These are phyloP conservation scores for Colletotrichum australisinense DNA, from an alignment of 2,329 filamentous ascomycete species.

Conservation along the genomic window DNA sequence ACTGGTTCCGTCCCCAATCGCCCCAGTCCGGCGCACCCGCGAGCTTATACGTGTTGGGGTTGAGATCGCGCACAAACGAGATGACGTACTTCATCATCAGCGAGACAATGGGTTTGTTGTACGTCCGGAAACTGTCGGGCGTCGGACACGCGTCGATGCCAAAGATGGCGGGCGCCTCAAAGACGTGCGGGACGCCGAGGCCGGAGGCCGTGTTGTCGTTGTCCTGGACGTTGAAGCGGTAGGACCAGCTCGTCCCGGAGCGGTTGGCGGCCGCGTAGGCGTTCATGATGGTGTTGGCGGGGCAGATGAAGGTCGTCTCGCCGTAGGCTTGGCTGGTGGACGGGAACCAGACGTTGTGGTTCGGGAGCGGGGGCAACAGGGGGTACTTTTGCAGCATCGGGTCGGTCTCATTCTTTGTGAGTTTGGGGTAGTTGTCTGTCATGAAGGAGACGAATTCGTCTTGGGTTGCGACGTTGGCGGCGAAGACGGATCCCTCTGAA, in stretches of 20 bases:
- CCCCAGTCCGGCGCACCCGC: slow-evolving; percentile 53
- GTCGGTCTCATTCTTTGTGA: slow-evolving; percentile 49
- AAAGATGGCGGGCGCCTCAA: slow-evolving; percentile 60
- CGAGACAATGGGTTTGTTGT: slow-evolving; percentile 57
- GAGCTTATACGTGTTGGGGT: slow-evolving; percentile 54
- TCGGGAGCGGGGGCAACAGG: slow-evolving; percentile 45
- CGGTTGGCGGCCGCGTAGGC: slow-evolving; percentile 40
- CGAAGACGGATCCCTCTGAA: slow-evolving; percentile 60
- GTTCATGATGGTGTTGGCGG: slow-evolving; percentile 52
- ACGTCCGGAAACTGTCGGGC: slow-evolving; percentile 53
- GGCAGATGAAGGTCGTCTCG: slow-evolving; percentile 59
- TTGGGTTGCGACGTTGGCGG: slow-evolving; percentile 47
- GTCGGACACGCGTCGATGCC: slow-evolving; percentile 52
- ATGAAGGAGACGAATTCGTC: slow-evolving; percentile 54
- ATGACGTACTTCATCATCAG: slow-evolving; percentile 62
- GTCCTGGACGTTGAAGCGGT: slow-evolving; percentile 62
- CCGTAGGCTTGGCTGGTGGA: slow-evolving; percentile 55
- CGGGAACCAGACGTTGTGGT: slow-evolving; percentile 57
- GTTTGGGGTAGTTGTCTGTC: slow-evolving; percentile 58
- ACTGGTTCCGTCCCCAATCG: slow-evolving; percentile 47
- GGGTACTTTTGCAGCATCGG: slow-evolving; percentile 54
- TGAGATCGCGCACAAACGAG: slow-evolving; percentile 57
- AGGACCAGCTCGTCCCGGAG: slow-evolving; percentile 51
- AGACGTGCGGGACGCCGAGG: slow-evolving; percentile 60
- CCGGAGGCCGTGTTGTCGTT: slow-evolving; percentile 47